Conservation (phyloP, 2,329 filamentous ascomycete genomes). For the Spiromastix sp. region DNA sequence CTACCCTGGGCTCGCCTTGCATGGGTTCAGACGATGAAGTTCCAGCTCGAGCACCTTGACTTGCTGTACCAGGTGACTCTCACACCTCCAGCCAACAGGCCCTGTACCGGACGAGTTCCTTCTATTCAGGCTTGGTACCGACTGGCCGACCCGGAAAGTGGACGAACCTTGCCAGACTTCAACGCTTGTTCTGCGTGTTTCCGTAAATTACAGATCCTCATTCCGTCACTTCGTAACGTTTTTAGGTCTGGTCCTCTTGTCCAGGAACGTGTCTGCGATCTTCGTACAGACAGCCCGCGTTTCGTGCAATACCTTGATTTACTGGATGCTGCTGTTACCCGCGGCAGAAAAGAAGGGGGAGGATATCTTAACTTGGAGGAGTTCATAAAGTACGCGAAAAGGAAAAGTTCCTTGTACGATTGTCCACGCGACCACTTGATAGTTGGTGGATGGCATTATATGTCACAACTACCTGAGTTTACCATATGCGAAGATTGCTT, state of each 20-base stretch:
- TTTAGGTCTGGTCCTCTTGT: constrained; percentile 44
- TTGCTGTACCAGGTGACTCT: constrained; percentile 60
- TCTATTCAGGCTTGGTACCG: constrained; percentile 62
- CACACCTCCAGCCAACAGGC: constrained; percentile 44
- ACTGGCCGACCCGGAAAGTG: constrained; percentile 56
- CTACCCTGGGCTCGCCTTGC: constrained; percentile 75
- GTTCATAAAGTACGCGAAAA: constrained; percentile 54
- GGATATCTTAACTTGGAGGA: constrained; percentile 43
- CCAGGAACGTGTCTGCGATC: constrained; percentile 52
- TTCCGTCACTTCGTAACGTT: constrained; percentile 60
- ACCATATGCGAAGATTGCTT: constrained; percentile 85
- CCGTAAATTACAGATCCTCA: constrained; percentile 58
- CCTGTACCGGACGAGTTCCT: constrained; percentile 50
- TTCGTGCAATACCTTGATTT: constrained; percentile 48
- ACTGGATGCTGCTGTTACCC: constrained; percentile 43
- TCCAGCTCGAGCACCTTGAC: constrained; percentile 53
- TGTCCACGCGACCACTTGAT: constrained; percentile 57
- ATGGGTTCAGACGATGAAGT: constrained; percentile 68
- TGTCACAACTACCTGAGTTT: constrained; percentile 64
- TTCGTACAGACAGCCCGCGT: constrained; percentile 52
- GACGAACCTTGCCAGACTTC: constrained; percentile 58
- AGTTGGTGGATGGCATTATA: constrained; percentile 64
- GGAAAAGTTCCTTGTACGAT: constrained; percentile 48
- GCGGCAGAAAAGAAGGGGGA: constrained; percentile 20
- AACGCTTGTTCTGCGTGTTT: constrained; percentile 66